Percentiles rank a stretch among this genome's conserved stretches.
These are phyloP conservation scores for Amanita jacksonii DNA, from an alignment of 768 basidiomycete genomes.

Conservation along the genomic window DNA sequence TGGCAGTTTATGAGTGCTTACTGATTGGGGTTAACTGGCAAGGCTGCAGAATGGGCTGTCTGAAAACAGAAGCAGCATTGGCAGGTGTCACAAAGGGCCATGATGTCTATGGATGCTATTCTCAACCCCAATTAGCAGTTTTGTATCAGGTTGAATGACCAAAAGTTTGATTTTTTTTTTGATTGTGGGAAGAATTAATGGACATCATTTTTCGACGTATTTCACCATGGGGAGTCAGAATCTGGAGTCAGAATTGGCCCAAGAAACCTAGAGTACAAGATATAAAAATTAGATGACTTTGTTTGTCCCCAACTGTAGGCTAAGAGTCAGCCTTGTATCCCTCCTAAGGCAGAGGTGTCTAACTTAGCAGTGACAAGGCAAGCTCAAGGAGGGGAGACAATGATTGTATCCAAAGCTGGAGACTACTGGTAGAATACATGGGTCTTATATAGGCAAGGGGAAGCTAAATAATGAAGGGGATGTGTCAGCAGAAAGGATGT, in stretches of 20 bases:
- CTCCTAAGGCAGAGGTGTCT: too few relatives aligned
- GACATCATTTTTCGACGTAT: slow-evolving; percentile 14
- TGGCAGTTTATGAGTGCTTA: slow-evolving; percentile 29
- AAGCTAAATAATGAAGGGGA: too few relatives aligned
- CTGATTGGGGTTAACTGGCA: slow-evolving; percentile 22
- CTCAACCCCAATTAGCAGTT: slow-evolving; percentile 9
- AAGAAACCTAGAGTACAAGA: slow-evolving; percentile 10
- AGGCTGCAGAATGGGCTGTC: slow-evolving; percentile 30
- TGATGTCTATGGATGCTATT: slow-evolving; percentile 24
- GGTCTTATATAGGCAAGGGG: too few relatives aligned
- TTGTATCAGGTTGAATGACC: not conserved
- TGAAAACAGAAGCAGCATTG: slow-evolving; percentile 25
- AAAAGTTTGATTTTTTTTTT: not conserved
- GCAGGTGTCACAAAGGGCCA: slow-evolving; percentile 15
- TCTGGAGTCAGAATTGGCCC: slow-evolving; percentile 14
- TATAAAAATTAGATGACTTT: slow-evolving; percentile 15
- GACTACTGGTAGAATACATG: too few relatives aligned
- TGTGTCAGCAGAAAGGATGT: too few relatives aligned
- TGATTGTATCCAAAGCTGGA: too few relatives aligned
- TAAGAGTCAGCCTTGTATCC: too few relatives aligned
- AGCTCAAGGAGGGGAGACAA: too few relatives aligned
- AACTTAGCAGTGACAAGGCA: too few relatives aligned
- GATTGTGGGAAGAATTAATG: slow-evolving; percentile 18
- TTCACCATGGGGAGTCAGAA: slow-evolving; percentile 12
- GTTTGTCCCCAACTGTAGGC: slow-evolving; percentile 21